Evolutionary conservation across 345 rosid species (phyloP).

Genomic region (Erysimum cheiranthoides): DNA sequence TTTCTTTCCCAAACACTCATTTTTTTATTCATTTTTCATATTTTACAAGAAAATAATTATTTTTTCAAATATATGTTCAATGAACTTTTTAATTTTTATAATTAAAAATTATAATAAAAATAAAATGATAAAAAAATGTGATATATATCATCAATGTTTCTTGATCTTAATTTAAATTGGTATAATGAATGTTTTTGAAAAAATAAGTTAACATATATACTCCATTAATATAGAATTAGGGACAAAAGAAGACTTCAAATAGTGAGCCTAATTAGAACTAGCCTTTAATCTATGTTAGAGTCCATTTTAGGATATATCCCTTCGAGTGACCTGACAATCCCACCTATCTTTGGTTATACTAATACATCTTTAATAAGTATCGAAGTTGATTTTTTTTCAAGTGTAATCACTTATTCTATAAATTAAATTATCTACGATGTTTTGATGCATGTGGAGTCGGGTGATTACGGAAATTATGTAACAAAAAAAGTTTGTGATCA

Average conservation of each 20-base stretch:
- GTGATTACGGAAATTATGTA: slow-evolving; percentile 10
- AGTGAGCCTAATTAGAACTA: slow-evolving; percentile 14
- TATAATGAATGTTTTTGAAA: background rate
- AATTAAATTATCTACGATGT: background rate
- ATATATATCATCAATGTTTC: too few relatives aligned
- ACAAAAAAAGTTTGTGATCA: background rate
- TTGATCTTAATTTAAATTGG: too few relatives aligned
- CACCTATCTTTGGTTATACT: slow-evolving; percentile 17
- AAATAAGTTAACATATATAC: background rate
- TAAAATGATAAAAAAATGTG: too few relatives aligned
- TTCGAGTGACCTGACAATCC: slow-evolving; percentile 4
- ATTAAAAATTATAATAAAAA: background rate
- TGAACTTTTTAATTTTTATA: background rate
- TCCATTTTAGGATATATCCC: slow-evolving; percentile 9
- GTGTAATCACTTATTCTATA: slow-evolving; percentile 6
- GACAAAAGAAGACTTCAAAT: background rate
- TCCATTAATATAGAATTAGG: background rate
- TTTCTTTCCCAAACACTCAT: background rate
- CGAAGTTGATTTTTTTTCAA: background rate
- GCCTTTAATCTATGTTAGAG: background rate
- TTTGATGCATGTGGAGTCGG: background rate
- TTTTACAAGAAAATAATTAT: background rate
- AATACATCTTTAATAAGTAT: background rate
- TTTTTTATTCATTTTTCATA: background rate
- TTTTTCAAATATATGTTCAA: background rate